A percentile compares a stretch with the other conserved stretches of the same genome.
Conservation (phyloP, 1,139 yeast species). For the Blastobotrys ciferrii region DNA sequence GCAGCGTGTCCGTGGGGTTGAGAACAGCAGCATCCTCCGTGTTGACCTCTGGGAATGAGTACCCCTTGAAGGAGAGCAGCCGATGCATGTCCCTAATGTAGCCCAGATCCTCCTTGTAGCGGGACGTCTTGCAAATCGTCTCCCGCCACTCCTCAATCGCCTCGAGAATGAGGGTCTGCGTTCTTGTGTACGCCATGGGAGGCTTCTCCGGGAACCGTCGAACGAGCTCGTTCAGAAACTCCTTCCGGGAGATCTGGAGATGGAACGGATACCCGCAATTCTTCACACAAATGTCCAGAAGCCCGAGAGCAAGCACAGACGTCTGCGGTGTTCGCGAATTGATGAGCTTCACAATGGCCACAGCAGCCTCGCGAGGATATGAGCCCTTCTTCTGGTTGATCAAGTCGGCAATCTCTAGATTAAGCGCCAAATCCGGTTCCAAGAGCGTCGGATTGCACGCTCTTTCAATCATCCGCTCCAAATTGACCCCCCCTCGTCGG, state of each 20-base stretch:
- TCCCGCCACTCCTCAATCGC: conserved; percentile 97
- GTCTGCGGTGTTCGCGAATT: conserved; percentile 84
- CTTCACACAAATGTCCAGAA: conserved; percentile 87
- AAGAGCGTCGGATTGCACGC: conserved; percentile 83
- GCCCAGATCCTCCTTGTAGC: conserved; percentile 87
- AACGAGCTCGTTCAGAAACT: conserved; percentile 88
- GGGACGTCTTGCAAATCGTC: conserved; percentile 85
- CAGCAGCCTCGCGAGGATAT: conserved; percentile 89
- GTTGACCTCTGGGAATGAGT: conserved; percentile 86
- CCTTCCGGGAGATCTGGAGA: conserved; percentile 90
- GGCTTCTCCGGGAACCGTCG: conserved; percentile 94
- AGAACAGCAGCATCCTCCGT: conserved; percentile 90
- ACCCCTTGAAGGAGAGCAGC: conserved; percentile 80
- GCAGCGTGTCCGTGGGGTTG: conserved; percentile 85
- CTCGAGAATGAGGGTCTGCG: conserved; percentile 80
- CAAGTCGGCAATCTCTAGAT: conserved; percentile 89
- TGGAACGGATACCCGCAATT: conserved; percentile 98
- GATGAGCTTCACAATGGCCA: conserved; percentile 80
- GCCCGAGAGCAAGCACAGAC: conserved; percentile 52
- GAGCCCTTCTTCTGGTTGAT: conserved; percentile 91
- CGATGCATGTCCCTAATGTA: conserved; percentile 96
- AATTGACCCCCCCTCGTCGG: conserved; percentile 6
- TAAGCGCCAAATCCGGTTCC: conserved; percentile 87
- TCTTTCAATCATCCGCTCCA: conserved; percentile 48
- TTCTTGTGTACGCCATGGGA: conserved; percentile 76